Percentiles rank a stretch among this genome's conserved stretches.
These are phyloP conservation scores for Macrophomina tecta DNA, from an alignment of 2,329 filamentous ascomycete species.

Conservation along the genomic window DNA sequence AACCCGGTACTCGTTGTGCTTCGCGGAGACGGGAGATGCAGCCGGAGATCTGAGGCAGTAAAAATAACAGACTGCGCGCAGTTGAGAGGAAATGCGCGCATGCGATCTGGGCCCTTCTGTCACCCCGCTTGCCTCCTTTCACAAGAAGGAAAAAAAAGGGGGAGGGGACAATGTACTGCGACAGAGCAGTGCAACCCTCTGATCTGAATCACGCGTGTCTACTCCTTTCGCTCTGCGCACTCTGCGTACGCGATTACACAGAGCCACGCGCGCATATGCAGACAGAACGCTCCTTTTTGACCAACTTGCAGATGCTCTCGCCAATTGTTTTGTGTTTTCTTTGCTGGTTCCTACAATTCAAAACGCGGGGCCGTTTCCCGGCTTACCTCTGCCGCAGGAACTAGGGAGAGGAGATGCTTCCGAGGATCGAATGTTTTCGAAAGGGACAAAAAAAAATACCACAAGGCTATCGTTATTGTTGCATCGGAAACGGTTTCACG, in stretches of 20 bases:
- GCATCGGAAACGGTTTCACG: slow-evolving; percentile 9
- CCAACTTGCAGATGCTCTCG: too few relatives aligned
- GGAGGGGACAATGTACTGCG: too few relatives aligned
- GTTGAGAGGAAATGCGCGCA: neutral
- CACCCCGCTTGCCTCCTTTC: neutral
- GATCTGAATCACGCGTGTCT: neutral
- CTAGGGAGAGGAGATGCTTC: neutral
- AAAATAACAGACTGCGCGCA: neutral
- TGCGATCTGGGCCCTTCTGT: neutral
- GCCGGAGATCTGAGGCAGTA: neutral
- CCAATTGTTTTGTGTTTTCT: too few relatives aligned
- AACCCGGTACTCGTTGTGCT: neutral
- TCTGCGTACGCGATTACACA: neutral
- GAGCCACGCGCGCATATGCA: too few relatives aligned
- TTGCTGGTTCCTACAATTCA: neutral
- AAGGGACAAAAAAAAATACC: neutral
- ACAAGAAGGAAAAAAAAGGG: neutral
- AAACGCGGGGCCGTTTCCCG: neutral
- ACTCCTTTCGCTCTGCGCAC: neutral
- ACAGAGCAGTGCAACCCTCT: too few relatives aligned
- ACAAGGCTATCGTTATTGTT: neutral
- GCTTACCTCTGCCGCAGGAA: too few relatives aligned
- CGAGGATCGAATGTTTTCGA: neutral
- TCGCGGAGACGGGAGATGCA: neutral
- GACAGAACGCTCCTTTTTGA: too few relatives aligned